A percentile compares a stretch with the other conserved stretches of the same genome.
phyloP scores from a whole-genome alignment of 2,329 filamentous ascomycete species.

The Daldinia eschscholtzii region DNA sequence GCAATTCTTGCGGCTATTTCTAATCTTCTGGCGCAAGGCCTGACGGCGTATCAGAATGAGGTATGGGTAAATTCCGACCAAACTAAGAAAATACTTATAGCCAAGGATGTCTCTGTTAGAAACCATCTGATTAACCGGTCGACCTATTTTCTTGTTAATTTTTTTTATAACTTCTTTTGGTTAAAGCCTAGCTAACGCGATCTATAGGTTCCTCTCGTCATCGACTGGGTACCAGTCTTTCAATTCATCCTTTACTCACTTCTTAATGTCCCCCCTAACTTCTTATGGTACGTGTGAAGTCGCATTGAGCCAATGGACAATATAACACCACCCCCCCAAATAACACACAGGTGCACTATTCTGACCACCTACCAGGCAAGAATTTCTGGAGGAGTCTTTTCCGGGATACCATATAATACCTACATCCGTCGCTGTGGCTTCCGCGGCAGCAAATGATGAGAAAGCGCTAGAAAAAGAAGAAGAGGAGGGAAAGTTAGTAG shows the following conservation, averaged over 20 bases:
- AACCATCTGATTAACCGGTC: background rate
- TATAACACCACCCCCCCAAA: background rate
- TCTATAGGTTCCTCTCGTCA: constrained; percentile 66
- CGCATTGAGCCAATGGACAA: background rate
- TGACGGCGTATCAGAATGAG: constrained; percentile 71
- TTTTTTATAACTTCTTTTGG: background rate
- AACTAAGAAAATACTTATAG: background rate
- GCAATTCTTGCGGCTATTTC: constrained; percentile 74
- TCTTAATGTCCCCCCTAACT: constrained; percentile 84
- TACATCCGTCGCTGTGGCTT: constrained; percentile 55
- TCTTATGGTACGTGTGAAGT: constrained; percentile 72
- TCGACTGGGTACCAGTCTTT: constrained; percentile 77
- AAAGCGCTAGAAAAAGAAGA: constrained; percentile 57
- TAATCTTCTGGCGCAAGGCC: constrained; percentile 78
- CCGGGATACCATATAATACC: constrained; percentile 71
- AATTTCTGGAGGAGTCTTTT: constrained; percentile 79
- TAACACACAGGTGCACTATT: background rate
- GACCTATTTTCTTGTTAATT: background rate
- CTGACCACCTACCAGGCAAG: constrained; percentile 69
- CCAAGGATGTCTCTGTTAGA: no score
- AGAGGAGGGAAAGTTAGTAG: constrained; percentile 56
- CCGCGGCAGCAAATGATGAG: constrained; percentile 57
- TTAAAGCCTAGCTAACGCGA: constrained; percentile 19
- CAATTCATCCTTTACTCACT: constrained; percentile 83
- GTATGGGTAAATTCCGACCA: constrained; percentile 57